phyloP scores from a whole-genome alignment of 495 filamentous ascomycete genomes.

The Pseudotulostoma volvatum region DNA sequence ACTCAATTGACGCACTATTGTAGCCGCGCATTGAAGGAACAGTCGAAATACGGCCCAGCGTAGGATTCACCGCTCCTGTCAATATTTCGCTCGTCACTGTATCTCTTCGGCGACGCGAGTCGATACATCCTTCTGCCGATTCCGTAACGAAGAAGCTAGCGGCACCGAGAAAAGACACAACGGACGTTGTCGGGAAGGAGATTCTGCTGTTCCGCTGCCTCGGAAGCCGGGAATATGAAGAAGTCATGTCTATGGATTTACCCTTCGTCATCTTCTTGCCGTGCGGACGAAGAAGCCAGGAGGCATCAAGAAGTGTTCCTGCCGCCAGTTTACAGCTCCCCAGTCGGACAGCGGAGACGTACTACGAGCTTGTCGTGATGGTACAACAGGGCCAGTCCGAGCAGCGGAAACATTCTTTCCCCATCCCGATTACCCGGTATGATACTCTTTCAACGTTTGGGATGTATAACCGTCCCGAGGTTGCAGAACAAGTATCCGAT shows the following conservation, averaged over 20 bases:
- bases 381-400: conserved; percentile 79
- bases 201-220: conserved; percentile 79
- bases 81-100: conserved; percentile 87
- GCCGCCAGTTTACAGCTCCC: conserved; percentile 84
- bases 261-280: conserved; percentile 97
- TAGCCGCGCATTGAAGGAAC: conserved; percentile 94
- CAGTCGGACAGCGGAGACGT: conserved; percentile 86
- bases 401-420: conserved; percentile 80
- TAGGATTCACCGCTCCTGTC: conserved; percentile 74
- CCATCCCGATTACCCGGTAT: conserved; percentile 80
- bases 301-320: conserved; percentile 73
- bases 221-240: conserved; percentile 67
- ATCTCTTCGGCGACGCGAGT: conserved; percentile 80
- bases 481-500: conserved; percentile 67
- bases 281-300: conserved; percentile 75
- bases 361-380: conserved; percentile 88
- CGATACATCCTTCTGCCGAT: conserved; percentile 90
- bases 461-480: conserved; percentile 96
- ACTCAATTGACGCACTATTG: neutral
- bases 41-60: conserved; percentile 82
- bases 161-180: conserved; percentile 79
- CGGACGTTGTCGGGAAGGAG: conserved; percentile 88
- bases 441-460: conserved; percentile 96
- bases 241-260: conserved; percentile 89
- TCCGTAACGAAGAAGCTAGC: conserved; percentile 85